Base-by-base conservation (phyloP, 176 grass and related monocot species). In the Hordeum marinum region DNA sequence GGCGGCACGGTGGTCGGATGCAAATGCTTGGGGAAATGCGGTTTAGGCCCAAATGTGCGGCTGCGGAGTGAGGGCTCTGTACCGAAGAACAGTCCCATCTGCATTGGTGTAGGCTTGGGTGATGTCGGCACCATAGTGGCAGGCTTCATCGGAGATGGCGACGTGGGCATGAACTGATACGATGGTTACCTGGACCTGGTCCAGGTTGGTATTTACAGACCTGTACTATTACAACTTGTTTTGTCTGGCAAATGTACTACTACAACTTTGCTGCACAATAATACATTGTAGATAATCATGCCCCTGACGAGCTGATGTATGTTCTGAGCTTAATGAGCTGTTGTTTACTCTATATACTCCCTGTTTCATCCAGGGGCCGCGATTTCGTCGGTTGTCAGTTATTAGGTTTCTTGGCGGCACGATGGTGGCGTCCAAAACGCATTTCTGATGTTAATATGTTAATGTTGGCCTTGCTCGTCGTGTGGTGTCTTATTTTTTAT, bases 1-100 rank as follows among this genome's bases (percentile, higher is more conserved):
- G 64, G 25, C 20, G 85, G 72, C 8, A 58, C 64, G 0, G 89
- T 84, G 0, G 63, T 87, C 1, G 81, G 93, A 21, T 98, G 91
- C 88, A 98, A 98, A 72, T 98, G 93, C 88, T 80, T 98, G 86
- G 96, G 96, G 13, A 94, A 94, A 42, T 98, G 96, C 5, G 87
- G 87, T 9, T 54, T 85, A 24, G 93, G 93, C 9, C 91, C 96
- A 0, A 98, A 98, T 1, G 72, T 94, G 57, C 77, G 87, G 41
- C 39, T 92, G 5, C 31, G 45, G 42, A 87, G 35, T 13, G 58
- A 50, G 11, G 46, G 57, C 29, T 46, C 80, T 36, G 57, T 20
- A 1, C 57, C 73, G 70, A 88, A 79, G 82, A 85, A 84, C 25
- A 24, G 70, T 50, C 64, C 74, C 5, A 85, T 95, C 45, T 95